Conservation (phyloP, 371 early-diverging fungal species). For the Lichtheimia ramosa region DNA sequence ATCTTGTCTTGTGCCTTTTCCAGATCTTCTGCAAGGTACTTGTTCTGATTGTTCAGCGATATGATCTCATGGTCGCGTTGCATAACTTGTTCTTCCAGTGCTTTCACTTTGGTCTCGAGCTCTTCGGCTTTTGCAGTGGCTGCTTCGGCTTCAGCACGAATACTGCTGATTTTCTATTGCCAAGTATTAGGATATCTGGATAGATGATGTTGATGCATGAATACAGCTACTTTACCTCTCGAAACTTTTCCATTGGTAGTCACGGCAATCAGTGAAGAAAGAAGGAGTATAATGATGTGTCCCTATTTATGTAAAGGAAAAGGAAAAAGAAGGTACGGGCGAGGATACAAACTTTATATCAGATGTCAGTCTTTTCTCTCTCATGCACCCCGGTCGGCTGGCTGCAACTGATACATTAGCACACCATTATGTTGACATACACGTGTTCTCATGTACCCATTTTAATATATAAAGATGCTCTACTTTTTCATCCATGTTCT, state of each 20-base stretch:
- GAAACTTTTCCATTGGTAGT: constrained; percentile 38
- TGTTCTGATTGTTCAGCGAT: constrained; percentile 65
- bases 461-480: no score
- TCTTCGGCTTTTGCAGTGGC: constrained; percentile 65
- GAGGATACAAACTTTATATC: neutral
- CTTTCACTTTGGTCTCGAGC: constrained; percentile 62
- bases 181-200: neutral
- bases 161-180: constrained; percentile 61
- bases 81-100: constrained; percentile 50
- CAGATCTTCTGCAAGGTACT: constrained; percentile 63
- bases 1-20: constrained; percentile 64
- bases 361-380: no score
- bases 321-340: constrained; percentile 1
- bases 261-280: constrained; percentile 8
- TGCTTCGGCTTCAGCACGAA: constrained; percentile 73
- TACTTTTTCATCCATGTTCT: neutral
- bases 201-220: neutral
- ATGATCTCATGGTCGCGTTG: constrained; percentile 74
- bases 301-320: neutral
- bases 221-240: constrained; percentile 24
- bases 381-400: neutral
- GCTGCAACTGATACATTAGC: neutral
- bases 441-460: neutral
- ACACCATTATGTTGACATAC: neutral
- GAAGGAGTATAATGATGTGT: constrained; percentile 9